These are phyloP conservation scores for Camellia lanceoleosa DNA, from an alignment of 148 eudicot genomes.

Conservation along the genomic window DNA sequence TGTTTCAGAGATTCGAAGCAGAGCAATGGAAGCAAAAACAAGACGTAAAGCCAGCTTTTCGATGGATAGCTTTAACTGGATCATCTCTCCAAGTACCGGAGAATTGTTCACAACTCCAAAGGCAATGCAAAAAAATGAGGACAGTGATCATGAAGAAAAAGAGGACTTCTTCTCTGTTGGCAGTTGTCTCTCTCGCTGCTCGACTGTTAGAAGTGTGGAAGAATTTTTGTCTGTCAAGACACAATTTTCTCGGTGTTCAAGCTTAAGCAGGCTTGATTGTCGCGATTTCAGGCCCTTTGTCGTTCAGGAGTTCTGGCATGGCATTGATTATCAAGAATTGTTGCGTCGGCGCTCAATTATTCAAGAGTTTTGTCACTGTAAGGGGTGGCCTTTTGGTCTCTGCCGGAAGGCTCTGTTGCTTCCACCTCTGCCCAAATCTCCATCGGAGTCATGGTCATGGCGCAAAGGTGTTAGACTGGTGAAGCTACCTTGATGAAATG, in stretches of 20 bases:
- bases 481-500: slow-evolving; percentile 15
- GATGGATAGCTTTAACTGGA: slow-evolving; percentile 36
- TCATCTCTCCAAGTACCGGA: slow-evolving; percentile 39
- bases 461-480: slow-evolving; percentile 33
- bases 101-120: slow-evolving; percentile 28
- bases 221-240: slow-evolving; percentile 58
- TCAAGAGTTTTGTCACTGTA: slow-evolving; percentile 58
- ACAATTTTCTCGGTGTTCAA: slow-evolving; percentile 44
- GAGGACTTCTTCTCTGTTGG: slow-evolving; percentile 57
- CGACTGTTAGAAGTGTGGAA: slow-evolving; percentile 42
- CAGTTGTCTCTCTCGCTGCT: slow-evolving; percentile 54
- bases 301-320: slow-evolving; percentile 14
- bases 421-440: slow-evolving; percentile 92
- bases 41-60: slow-evolving; percentile 36
- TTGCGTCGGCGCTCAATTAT: slow-evolving; percentile 39
- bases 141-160: slow-evolving; percentile 28
- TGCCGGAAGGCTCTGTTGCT: slow-evolving; percentile 67
- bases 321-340: slow-evolving; percentile 27
- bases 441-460: slow-evolving; percentile 92
- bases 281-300: slow-evolving; percentile 15
- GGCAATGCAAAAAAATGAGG: slow-evolving; percentile 8
- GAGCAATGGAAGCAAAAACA: slow-evolving; percentile 66
- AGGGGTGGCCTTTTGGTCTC: slow-evolving; percentile 96
- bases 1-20: slow-evolving; percentile 51
- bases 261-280: slow-evolving; percentile 37